Percentiles rank a stretch among this genome's conserved stretches.
Conservation (phyloP, 495 filamentous ascomycete species). For the Annulohypoxylon nitens region DNA sequence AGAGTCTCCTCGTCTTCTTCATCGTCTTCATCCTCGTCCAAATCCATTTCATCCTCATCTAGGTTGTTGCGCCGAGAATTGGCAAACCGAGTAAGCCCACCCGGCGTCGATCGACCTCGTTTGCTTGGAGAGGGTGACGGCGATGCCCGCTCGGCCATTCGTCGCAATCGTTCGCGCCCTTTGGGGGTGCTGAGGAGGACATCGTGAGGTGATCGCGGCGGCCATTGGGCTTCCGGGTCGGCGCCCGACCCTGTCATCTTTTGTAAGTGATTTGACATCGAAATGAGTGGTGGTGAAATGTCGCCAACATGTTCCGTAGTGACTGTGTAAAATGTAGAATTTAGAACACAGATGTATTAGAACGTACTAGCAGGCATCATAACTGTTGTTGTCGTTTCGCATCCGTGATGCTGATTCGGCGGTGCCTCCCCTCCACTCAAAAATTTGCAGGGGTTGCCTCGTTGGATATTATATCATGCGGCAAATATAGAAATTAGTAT, state of each 20-base stretch:
- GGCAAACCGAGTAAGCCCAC: constrained; percentile 30
- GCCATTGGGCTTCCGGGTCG: constrained; percentile 74
- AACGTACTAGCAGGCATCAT: constrained; percentile 33
- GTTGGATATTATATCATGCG: constrained; percentile 34
- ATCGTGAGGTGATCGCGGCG: constrained; percentile 87
- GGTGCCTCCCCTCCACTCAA: constrained; percentile 31
- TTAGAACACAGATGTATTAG: not conserved
- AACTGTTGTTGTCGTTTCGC: constrained; percentile 15
- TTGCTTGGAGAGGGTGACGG: constrained; percentile 73
- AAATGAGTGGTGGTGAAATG: not conserved
- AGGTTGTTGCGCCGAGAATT: constrained; percentile 31
- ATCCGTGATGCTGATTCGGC: constrained; percentile 27
- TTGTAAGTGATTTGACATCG: constrained; percentile 25
- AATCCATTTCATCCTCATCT: constrained; percentile 54
- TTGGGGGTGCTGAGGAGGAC: constrained; percentile 84
- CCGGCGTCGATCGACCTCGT: constrained; percentile 25
- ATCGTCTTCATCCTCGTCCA: constrained; percentile 69
- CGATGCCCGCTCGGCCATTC: constrained; percentile 72
- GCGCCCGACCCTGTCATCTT: constrained; percentile 40
- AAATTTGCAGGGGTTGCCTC: constrained; percentile 42
- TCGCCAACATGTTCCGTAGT: not conserved
- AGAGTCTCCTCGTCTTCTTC: constrained; percentile 94
- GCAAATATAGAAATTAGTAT: constrained; percentile 30
- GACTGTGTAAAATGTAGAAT: not conserved
- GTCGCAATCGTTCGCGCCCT: constrained; percentile 77